Evolutionary conservation across 2,329 filamentous ascomycete genomes (phyloP).

Genomic region (Ambrosiella beaveri): DNA sequence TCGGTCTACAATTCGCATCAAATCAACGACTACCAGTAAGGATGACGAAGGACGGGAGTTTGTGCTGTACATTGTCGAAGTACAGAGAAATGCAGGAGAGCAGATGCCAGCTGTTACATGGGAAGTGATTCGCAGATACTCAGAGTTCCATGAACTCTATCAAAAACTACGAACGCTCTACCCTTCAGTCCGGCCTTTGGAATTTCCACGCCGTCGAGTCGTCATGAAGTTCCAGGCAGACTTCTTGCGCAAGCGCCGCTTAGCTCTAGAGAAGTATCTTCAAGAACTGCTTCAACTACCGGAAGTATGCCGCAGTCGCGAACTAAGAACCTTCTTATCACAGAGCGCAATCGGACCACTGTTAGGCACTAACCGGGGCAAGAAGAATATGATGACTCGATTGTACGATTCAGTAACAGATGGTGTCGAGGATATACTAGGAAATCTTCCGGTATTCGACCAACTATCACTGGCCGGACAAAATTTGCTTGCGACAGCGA

Average conservation of each 20-base stretch:
- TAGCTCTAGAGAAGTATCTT: constrained; percentile 73
- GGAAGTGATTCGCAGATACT: constrained; percentile 84
- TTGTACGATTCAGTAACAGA: constrained; percentile 95
- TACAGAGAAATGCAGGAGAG: constrained; percentile 75
- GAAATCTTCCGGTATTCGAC: constrained; percentile 88
- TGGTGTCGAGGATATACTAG: constrained; percentile 93
- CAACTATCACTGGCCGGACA: constrained; percentile 86
- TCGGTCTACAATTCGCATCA: constrained; percentile 74
- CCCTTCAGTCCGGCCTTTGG: constrained; percentile 70
- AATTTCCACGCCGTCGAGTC: constrained; percentile 81
- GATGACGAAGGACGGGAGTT: constrained; percentile 90
- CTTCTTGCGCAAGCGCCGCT: constrained; percentile 75
- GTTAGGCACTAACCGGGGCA: constrained; percentile 33
- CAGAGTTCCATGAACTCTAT: constrained; percentile 91
- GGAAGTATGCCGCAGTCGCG: constrained; percentile 84
- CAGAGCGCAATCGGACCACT: constrained; percentile 56
- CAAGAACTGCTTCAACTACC: constrained; percentile 67
- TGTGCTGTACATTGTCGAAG: constrained; percentile 84
- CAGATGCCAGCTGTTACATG: constrained; percentile 94
- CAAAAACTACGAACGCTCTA: constrained; percentile 74
- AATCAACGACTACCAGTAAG: constrained; percentile 77
- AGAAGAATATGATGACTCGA: constrained; percentile 77
- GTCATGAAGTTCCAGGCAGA: constrained; percentile 95
- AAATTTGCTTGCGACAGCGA: constrained; percentile 66
- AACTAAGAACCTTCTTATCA: constrained; percentile 81